Evolutionary conservation across 768 basidiomycete species (phyloP), one percentile per base, ranked within the genome.

Genomic region (Termitomyces sp.): DNA sequence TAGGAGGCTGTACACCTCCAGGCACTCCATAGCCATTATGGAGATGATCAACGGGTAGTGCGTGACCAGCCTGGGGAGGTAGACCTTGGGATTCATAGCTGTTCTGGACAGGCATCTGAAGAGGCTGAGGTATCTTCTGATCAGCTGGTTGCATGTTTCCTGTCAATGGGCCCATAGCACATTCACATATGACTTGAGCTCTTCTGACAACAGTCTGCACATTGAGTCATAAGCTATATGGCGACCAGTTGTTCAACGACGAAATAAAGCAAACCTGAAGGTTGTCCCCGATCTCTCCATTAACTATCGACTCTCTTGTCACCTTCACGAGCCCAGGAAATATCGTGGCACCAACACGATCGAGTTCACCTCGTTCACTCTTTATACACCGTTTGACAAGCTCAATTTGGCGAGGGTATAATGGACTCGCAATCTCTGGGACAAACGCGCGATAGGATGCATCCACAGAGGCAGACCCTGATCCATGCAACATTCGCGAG

Each of bases 241-340:
- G 40, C 15, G 9, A 42, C 44, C 51, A n/a, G 35, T 45, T 56
- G 7, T 24, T n/a, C 45, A n/a, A 61, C 26, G 43, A n/a, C n/a
- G n/a, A 4, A n/a, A 51, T 41, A 15, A 44, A 57, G 59, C 55
- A 56, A 52, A 77, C 77, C 68, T 88, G 88, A 44, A 78, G 64
- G 53, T 74, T 80, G 28, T 84, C 80, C 35, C 74, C 68, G 52
- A 56, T 45, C 52, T 67, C 63, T 10, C 77, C 74, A 38, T 71
- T 70, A 1, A 71, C 66, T 12, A 64, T 48, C 0, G 71, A 60
- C 0, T 71, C 76, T 57, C 74, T 75, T 1, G 82, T 80, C 14
- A 93, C 84, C 70, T 93, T 94, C 51, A 93, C 92, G 28, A 93
- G 75, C 2, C 92, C 92, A 2, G 91, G 91, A 67, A 94, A 94